Evolutionary conservation across 2,329 filamentous ascomycete species (phyloP).

Genomic region (Xylaria sp.): DNA sequence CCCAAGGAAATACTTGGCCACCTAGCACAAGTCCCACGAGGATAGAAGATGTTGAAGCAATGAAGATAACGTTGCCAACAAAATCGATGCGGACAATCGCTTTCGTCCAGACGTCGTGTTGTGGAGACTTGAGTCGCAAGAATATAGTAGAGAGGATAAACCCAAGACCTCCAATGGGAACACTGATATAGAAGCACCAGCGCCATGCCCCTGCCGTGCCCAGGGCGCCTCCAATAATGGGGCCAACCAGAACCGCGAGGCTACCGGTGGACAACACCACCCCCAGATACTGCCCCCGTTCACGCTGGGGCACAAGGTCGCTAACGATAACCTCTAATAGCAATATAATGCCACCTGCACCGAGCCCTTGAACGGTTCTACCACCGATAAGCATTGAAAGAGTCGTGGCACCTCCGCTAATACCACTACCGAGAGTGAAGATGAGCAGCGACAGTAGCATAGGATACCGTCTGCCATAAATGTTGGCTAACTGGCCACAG

Average conservation of each 20-base stretch:
- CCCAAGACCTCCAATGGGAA: conserved; percentile 46
- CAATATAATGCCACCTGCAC: conserved; percentile 45
- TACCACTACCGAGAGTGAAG: conserved; percentile 54
- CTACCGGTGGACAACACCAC: conserved; percentile 20
- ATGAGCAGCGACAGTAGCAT: not conserved
- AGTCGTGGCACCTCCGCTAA: conserved; percentile 55
- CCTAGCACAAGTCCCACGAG: conserved; percentile 32
- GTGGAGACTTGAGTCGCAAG: not conserved
- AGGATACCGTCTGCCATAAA: not conserved
- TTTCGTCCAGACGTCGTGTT: not conserved
- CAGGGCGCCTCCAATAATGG: conserved; percentile 43
- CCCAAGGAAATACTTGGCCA: conserved; percentile 19
- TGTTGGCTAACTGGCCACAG: not conserved
- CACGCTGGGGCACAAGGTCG: conserved; percentile 59
- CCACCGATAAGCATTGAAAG: conserved; percentile 56
- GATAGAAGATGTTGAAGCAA: conserved; percentile 29
- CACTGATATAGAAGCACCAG: conserved; percentile 55
- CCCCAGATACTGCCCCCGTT: conserved; percentile 57
- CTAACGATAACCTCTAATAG: conserved; percentile 59
- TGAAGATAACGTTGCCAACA: conserved; percentile 33
- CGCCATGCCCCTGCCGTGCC: conserved; percentile 30
- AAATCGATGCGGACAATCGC: not conserved
- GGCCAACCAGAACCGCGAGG: conserved; percentile 42
- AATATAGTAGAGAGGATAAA: not conserved
- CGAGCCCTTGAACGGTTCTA: conserved; percentile 56